phyloP scores from a whole-genome alignment of 192 early-diverging fungal species.

The Obelidium mucronatum region DNA sequence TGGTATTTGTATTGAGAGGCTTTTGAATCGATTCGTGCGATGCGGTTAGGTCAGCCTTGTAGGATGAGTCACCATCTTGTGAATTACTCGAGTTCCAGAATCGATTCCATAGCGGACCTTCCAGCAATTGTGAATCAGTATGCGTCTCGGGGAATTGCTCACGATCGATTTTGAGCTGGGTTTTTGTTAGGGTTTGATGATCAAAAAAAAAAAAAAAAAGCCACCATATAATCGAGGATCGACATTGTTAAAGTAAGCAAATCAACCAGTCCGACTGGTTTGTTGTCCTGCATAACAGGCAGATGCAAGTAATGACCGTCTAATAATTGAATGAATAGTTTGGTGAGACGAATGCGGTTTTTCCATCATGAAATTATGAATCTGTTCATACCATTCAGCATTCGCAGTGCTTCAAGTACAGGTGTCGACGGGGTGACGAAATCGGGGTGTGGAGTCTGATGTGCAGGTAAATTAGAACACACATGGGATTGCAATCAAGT shows the following conservation, averaged over 20 bases:
- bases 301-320: conserved; percentile 58
- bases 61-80: neutral
- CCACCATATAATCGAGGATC: conserved; percentile 38
- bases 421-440: conserved; percentile 50
- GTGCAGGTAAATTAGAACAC: neutral
- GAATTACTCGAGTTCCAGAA: conserved; percentile 48
- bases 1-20: neutral
- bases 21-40: no score
- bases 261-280: conserved; percentile 56
- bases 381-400: conserved; percentile 53
- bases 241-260: conserved; percentile 60
- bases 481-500: neutral
- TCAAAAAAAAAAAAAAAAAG: neutral
- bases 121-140: neutral
- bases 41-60: neutral
- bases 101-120: conserved; percentile 54
- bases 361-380: no score
- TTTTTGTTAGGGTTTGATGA: neutral
- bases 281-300: conserved; percentile 52
- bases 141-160: conserved; percentile 2
- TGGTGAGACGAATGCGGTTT: neutral
- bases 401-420: conserved; percentile 56
- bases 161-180: conserved; percentile 29
- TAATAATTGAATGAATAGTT: neutral
- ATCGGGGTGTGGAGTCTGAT: conserved; percentile 61